Conservation (phyloP, 2,329 filamentous ascomycete genomes). For the Helminthosporium solani region DNA sequence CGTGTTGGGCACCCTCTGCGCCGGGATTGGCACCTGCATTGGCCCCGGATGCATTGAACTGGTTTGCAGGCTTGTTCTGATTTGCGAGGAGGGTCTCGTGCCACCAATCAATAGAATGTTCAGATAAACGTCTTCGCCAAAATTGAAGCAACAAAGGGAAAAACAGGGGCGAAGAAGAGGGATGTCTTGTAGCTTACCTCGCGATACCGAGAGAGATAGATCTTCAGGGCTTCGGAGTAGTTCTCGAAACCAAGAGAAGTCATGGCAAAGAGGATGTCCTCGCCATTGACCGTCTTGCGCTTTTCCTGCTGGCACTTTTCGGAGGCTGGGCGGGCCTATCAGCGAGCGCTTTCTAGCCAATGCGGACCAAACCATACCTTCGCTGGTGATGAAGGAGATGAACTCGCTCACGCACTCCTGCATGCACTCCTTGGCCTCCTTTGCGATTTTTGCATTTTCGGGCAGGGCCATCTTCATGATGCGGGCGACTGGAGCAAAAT, state of each 20-base stretch:
- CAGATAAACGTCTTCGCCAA: slow-evolving; percentile 48
- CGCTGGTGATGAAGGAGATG: slow-evolving; percentile 99
- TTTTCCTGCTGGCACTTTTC: slow-evolving; percentile 99
- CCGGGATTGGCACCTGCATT: slow-evolving; percentile 34
- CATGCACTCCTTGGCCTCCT: slow-evolving; percentile 99
- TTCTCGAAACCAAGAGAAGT: slow-evolving; percentile 98
- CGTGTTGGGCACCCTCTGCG: slow-evolving; percentile 43
- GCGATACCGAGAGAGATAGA: slow-evolving; percentile 95
- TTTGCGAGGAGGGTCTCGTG: slow-evolving; percentile 77
- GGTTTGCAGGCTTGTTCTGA: slow-evolving; percentile 53
- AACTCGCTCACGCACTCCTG: slow-evolving; percentile 99
- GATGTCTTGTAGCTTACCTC: slow-evolving; percentile 68
- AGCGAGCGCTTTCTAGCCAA: slow-evolving; percentile 9
- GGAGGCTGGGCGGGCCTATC: slow-evolving; percentile 63
- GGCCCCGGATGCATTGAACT: slow-evolving; percentile 31
- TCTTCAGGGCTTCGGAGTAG: slow-evolving; percentile 96
- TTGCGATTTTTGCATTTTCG: slow-evolving; percentile 98
- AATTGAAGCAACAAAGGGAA: slow-evolving; percentile 42
- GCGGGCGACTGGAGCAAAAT: slow-evolving; percentile 92
- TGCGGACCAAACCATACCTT: slow-evolving; percentile 64
- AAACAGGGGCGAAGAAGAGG: slow-evolving; percentile 22
- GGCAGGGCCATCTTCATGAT: slow-evolving; percentile 99
- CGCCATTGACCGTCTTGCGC: slow-evolving; percentile 97
- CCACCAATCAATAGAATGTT: slow-evolving; percentile 54
- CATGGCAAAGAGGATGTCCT: slow-evolving; percentile 99